Evolutionary conservation across 2,329 filamentous ascomycete genomes (phyloP), one percentile per base, ranked within the genome.

Genomic region (Colletotrichum abscissum): DNA sequence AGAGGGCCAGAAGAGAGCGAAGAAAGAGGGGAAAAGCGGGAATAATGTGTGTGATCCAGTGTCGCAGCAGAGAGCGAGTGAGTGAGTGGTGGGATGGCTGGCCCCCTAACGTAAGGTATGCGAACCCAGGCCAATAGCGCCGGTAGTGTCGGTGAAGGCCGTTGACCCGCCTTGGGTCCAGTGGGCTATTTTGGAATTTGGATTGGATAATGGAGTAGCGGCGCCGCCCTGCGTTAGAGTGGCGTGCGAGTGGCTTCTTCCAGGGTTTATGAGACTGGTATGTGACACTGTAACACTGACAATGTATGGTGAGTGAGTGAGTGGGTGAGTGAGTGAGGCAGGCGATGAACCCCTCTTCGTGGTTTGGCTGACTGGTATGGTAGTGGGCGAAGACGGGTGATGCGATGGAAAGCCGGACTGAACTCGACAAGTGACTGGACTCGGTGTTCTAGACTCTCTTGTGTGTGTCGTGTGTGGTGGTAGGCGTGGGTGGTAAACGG

Each of bases 71-170:
- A 52, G 22, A 57, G 66, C 38, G 42, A 49, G 42, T 5, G 19
- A 49, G 42, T 49, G 42, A 49, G 19, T 26, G 42, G 71, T 70
- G 56, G 56, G 70, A 65, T 70, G 49, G 33, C 35, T 71, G 46
- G 42, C 67, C 46, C 67, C 54, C 30, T 62, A 70, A 65, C 33
- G 59, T 46, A 58, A 52, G 28, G 60, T 46, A 52, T 64, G 22
- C 46, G 22, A 38, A 54, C 62, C 42, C 66, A 64, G 59, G 54
- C 66, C 42, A 70, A 70, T 71, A 66, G 71, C 60, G 71, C 60
- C 30, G 71, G 55, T 62, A 62, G 71, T 70, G 71, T 73, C 71
- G 71, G 71, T 73, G 67, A 73, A 71, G 71, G 62, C 67, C 60
- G 71, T 73, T 66, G 71, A 73, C 71, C 71, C 71, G 67, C 67